Evolutionary conservation across 1,139 yeast species (phyloP).

Genomic region (Maudiozyma humilis): DNA sequence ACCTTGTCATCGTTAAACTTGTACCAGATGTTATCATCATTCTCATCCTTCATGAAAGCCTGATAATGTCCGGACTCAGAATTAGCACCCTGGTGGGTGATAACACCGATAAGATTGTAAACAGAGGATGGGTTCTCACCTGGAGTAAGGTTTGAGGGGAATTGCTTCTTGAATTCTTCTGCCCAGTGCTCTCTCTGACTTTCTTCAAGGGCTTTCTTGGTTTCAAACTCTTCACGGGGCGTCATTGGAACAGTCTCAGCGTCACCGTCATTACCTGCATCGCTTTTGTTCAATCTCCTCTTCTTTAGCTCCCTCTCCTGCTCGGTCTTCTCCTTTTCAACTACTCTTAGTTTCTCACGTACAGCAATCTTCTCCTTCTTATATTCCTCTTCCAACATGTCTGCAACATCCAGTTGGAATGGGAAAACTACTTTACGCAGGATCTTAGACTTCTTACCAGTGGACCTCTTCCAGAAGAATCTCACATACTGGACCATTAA

Average conservation of each 20-base stretch:
- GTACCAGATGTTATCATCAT: conserved; percentile 81
- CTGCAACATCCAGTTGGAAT: conserved; percentile 80
- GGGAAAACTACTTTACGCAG: conserved; percentile 92
- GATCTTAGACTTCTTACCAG: conserved; percentile 84
- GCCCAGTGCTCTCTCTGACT: conserved; percentile 34
- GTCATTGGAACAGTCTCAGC: conserved; percentile 30
- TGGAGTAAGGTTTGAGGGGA: conserved; percentile 33
- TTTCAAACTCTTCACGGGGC: conserved; percentile 31
- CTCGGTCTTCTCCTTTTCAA: conserved; percentile 70
- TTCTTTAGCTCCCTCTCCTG: conserved; percentile 71
- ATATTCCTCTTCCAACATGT: conserved; percentile 70
- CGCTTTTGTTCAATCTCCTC: conserved; percentile 38
- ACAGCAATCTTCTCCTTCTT: conserved; percentile 57
- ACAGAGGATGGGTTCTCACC: conserved; percentile 85
- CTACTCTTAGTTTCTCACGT: conserved; percentile 69
- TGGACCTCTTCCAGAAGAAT: conserved; percentile 92
- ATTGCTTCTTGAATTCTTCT: conserved; percentile 33
- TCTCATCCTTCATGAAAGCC: conserved; percentile 68
- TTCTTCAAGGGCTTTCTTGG: conserved; percentile 30
- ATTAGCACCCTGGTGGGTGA: conserved; percentile 90
- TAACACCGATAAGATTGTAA: conserved; percentile 72
- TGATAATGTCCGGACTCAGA: conserved; percentile 98
- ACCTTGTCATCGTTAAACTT: conserved; percentile 92
- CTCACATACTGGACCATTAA: conserved; percentile 88
- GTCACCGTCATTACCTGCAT: conserved; percentile 14